Evolutionary conservation across 169 alveolate genomes (phyloP).

Genomic region (Toxoplasma gondii): DNA sequence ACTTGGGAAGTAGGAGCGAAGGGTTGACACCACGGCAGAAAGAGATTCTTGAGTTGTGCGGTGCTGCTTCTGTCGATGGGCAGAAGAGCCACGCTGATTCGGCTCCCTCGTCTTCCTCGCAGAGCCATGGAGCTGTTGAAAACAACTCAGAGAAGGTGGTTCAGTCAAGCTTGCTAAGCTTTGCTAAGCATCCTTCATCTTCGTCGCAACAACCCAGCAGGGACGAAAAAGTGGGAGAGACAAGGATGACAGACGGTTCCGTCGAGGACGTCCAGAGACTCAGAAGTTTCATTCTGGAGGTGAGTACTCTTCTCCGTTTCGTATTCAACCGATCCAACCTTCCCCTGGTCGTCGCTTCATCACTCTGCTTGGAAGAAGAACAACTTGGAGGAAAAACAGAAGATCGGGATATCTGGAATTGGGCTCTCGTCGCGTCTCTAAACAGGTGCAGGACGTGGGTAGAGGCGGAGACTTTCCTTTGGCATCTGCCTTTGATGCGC

Average conservation of each 20-base stretch:
- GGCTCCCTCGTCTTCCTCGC: too few relatives aligned
- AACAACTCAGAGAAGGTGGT: background rate
- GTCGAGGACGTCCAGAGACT: slow-evolving; percentile 46
- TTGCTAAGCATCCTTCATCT: background rate
- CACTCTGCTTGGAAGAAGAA: background rate
- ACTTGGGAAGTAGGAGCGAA: slow-evolving; percentile 19
- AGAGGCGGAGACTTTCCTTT: slow-evolving; percentile 25
- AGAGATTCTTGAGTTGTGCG: background rate
- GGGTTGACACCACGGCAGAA: slow-evolving; percentile 21
- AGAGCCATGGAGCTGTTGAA: too few relatives aligned
- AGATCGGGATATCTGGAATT: background rate
- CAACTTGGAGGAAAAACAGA: background rate
- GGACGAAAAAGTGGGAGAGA: background rate
- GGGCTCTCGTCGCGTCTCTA: background rate
- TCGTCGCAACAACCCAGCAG: background rate
- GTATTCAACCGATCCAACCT: slow-evolving; percentile 4
- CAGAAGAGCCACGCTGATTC: too few relatives aligned
- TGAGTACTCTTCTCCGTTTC: slow-evolving; percentile 51
- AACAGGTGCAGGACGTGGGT: slow-evolving; percentile 8
- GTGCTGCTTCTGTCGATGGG: background rate
- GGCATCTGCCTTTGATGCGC: slow-evolving; percentile 29
- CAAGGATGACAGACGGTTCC: slow-evolving; percentile 42
- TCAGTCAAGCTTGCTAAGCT: background rate
- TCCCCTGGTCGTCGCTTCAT: background rate
- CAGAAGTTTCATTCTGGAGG: slow-evolving; percentile 45